A percentile compares a stretch with the other conserved stretches of the same genome.
Evolutionary conservation across 345 rosid species (phyloP).

Genomic region (Salix viminalis): DNA sequence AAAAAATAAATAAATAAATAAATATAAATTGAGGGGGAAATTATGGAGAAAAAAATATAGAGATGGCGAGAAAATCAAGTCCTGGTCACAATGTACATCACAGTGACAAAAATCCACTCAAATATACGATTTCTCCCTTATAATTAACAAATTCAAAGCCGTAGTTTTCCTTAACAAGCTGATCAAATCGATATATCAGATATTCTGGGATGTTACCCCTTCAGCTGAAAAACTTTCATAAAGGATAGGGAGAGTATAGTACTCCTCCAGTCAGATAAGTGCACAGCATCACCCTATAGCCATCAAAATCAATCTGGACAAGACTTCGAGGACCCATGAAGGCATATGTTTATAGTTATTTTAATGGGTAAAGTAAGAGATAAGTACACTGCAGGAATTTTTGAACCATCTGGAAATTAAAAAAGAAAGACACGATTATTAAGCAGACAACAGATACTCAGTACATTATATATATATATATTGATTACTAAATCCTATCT

Average conservation of each 20-base stretch:
- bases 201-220: constrained; percentile 1
- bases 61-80: neutral
- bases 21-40: neutral
- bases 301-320: neutral
- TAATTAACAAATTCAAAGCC: neutral
- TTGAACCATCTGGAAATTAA: too few species aligned
- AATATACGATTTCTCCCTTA: neutral
- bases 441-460: neutral
- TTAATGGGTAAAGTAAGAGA: neutral
- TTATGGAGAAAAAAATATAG: neutral
- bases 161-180: neutral
- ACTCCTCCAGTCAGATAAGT: neutral
- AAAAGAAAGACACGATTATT: neutral
- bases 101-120: neutral
- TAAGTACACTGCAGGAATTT: neutral
- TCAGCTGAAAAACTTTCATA: neutral
- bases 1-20: neutral
- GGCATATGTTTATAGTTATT: neutral
- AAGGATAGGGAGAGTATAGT: too few species aligned
- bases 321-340: neutral
- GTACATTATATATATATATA: neutral
- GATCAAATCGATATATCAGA: neutral
- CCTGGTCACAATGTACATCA: neutral
- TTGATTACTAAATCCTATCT: neutral
- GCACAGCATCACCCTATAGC: neutral